These are phyloP conservation scores for Rhizopogon salebrosus DNA, from an alignment of 768 basidiomycete species.

Conservation along the genomic window DNA sequence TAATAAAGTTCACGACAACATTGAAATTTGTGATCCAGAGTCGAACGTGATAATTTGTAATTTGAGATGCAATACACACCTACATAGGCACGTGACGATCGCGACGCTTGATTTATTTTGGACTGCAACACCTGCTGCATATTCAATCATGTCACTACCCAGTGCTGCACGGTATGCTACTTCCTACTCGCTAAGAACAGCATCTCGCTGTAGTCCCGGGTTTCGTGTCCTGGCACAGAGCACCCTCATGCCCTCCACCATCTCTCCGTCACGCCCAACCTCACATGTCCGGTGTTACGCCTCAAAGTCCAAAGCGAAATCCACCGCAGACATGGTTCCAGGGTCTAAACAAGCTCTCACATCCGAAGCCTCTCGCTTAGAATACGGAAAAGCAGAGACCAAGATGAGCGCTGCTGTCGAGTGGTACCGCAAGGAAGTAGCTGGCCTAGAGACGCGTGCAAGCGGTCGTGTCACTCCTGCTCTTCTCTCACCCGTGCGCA, in stretches of 20 bases:
- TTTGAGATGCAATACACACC: too few species aligned
- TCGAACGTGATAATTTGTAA: too few species aligned
- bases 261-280: neutral
- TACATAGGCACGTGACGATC: neutral
- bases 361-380: slow-evolving; percentile 46
- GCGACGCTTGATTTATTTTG: too few species aligned
- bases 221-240: neutral
- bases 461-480: slow-evolving; percentile 73
- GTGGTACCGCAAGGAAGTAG: slow-evolving; percentile 74
- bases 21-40: too few species aligned
- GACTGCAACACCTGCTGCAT: too few species aligned
- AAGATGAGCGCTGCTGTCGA: slow-evolving; percentile 65
- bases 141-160: slow-evolving; percentile 1
- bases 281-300: slow-evolving; percentile 17
- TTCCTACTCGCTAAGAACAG: neutral
- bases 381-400: slow-evolving; percentile 57
- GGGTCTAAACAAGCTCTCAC: slow-evolving; percentile 61
- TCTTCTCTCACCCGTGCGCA: slow-evolving; percentile 63
- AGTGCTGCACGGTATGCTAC: neutral
- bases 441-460: slow-evolving; percentile 64
- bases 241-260: neutral
- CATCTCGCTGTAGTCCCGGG: neutral
- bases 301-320: slow-evolving; percentile 30
- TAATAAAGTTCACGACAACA: too few species aligned
- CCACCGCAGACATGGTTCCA: slow-evolving; percentile 60